phyloP scores from a whole-genome alignment of 2,329 filamentous ascomycete species.

The Exutisphaerella laricina region DNA sequence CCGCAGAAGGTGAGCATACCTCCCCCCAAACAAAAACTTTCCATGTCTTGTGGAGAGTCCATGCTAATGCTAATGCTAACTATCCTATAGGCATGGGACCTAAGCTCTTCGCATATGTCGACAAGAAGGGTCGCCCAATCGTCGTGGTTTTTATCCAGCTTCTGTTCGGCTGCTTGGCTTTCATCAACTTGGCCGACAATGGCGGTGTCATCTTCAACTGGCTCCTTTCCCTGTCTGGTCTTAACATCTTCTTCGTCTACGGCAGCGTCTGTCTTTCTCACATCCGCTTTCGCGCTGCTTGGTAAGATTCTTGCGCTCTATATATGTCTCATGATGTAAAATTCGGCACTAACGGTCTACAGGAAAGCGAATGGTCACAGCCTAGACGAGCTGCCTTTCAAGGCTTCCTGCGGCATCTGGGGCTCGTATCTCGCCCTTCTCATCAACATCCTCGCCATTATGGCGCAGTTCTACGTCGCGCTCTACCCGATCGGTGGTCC shows the following conservation, averaged over 20 bases:
- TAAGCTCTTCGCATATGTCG: constrained; percentile 70
- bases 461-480: constrained; percentile 40
- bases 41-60: no score
- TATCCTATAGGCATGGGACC: constrained; percentile 68
- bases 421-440: constrained; percentile 38
- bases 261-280: constrained; percentile 78
- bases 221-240: constrained; percentile 67
- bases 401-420: constrained; percentile 36
- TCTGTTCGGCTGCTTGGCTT: constrained; percentile 65
- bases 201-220: constrained; percentile 65
- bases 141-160: constrained; percentile 64
- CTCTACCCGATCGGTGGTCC: constrained; percentile 22
- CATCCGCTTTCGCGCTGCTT: constrained; percentile 79
- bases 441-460: constrained; percentile 37
- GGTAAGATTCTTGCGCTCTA: constrained; percentile 18
- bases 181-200: constrained; percentile 58
- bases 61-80: no score
- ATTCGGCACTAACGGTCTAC: constrained; percentile 42
- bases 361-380: constrained; percentile 47
- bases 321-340: background rate
- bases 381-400: constrained; percentile 43
- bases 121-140: constrained; percentile 74
- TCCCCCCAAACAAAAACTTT: background rate
- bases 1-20: constrained; percentile 34
- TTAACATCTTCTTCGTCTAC: constrained; percentile 73